Evolutionary conservation across 2,329 filamentous ascomycete species (phyloP), one percentile per base, ranked within the genome.

Genomic region (Pseudogymnoascus sp.): DNA sequence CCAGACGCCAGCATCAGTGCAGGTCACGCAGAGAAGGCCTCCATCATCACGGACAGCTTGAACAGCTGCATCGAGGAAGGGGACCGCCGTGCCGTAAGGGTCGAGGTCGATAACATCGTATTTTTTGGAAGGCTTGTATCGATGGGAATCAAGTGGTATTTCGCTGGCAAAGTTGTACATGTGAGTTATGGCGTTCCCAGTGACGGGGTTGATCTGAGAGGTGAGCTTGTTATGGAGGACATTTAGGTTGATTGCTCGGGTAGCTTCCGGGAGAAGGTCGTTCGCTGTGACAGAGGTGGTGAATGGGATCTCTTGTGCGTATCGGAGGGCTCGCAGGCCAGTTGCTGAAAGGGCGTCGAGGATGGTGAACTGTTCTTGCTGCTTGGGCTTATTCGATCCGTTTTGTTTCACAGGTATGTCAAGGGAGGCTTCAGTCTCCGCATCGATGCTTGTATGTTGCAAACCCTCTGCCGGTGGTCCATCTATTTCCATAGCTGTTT

Each of bases 101-200:
- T 99, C 95, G 31, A 99, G 83, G 73, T 99, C 95, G 67, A 99
- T 95, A 21, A 97, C 93, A 74, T 97, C 91, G 74, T 96, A 99
- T 70, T 83, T 86, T 71, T 86, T 82, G 66, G 78, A 77, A 33
- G 75, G 73, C 60, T 74, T 77, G 17, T 66, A 60, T 53, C 72
- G 70, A 1, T 76, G 73, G 60, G 75, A 75, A 65, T 77, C 73
- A 21, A 72, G 69, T 64, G 77, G 71, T 65, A 79, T 68, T 62
- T 77, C 77, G 69, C 70, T 81, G 6, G 85, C 83, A 53, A 89
- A 85, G 78, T 65, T 83, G 82, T 97, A 97, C 93, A 99, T 97
- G 75, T 96, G 91, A 3, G 86, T 87, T 56, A 95, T 84, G 0
- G 95, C 95, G 76, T 97, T 93, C 50, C 90, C 89, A 35, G 88